These are phyloP conservation scores for Wallacemonas sp. DNA, from an alignment of 208 protist genomes.

Conservation along the genomic window DNA sequence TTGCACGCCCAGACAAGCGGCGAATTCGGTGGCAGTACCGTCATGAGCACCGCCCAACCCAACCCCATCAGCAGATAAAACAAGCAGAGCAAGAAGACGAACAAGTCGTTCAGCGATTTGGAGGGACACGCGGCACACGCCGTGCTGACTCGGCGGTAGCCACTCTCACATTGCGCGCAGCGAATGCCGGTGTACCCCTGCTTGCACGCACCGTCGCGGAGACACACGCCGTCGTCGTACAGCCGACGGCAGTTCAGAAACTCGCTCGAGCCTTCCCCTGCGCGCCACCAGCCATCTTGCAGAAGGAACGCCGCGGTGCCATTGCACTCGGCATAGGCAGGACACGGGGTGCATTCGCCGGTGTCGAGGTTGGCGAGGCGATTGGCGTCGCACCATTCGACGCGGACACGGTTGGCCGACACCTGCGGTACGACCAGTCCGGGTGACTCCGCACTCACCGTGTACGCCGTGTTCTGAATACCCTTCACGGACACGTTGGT, in stretches of 20 bases:
- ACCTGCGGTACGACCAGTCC: conserved; percentile 11
- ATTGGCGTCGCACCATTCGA: conserved; percentile 16
- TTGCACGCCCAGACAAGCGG: conserved; percentile 16
- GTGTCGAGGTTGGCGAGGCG: conserved; percentile 2
- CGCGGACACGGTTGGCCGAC: conserved; percentile 6
- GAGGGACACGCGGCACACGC: conserved; percentile 21
- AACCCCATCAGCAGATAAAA: conserved; percentile 9
- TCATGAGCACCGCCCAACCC: conserved; percentile 10
- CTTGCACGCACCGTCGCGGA: conserved; percentile 23
- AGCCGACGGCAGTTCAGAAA: conserved; percentile 25
- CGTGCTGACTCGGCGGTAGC: conserved; percentile 17
- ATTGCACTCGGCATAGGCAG: conserved; percentile 29
- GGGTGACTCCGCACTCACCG: conserved; percentile 4
- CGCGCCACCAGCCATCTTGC: conserved; percentile 34
- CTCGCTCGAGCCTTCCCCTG: not conserved
- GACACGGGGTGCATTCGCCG: conserved; percentile 26
- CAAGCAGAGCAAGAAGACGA: conserved; percentile 13
- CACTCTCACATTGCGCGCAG: conserved; percentile 18
- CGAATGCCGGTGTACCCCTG: conserved; percentile 28
- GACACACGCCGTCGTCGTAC: conserved; percentile 25
- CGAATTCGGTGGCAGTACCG: conserved; percentile 5
- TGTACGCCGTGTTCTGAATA: conserved; percentile 7
- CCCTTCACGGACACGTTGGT: conserved; percentile 23
- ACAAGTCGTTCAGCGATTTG: conserved; percentile 12
- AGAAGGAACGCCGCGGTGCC: conserved; percentile 16